Percentiles rank a stretch among this genome's conserved stretches.
phyloP scores from a whole-genome alignment of 2,329 filamentous ascomycete species.

The Aspergillus sp. region DNA sequence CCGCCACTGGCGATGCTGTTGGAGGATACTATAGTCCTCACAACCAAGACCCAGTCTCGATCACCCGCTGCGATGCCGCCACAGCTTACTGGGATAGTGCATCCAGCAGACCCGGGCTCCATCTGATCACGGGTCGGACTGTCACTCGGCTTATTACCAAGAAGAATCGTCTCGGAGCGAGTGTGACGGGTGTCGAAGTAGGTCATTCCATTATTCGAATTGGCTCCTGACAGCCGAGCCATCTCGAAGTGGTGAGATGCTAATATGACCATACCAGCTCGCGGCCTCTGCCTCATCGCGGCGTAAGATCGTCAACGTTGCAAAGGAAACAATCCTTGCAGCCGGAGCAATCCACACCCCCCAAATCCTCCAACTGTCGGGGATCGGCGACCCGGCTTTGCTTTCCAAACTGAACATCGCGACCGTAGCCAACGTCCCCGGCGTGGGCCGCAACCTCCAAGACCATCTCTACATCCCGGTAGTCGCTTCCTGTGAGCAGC shows the following conservation, averaged over 20 bases:
- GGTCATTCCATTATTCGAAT: not conserved
- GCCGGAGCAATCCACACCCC: slow-evolving; percentile 8
- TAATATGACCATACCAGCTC: not conserved
- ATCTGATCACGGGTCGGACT: not conserved
- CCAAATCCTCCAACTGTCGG: slow-evolving; percentile 7
- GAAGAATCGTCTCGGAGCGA: not conserved
- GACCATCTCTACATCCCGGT: slow-evolving; percentile 8
- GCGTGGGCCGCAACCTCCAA: slow-evolving; percentile 6
- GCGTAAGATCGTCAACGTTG: slow-evolving; percentile 1
- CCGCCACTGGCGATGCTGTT: slow-evolving; percentile 5
- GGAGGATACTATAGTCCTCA: slow-evolving; percentile 5
- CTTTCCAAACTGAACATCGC: slow-evolving; percentile 1
- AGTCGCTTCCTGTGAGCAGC: slow-evolving; percentile 4
- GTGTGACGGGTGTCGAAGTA: not conserved
- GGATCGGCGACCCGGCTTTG: not conserved
- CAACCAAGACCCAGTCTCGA: slow-evolving; percentile 4
- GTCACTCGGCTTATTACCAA: slow-evolving; percentile 2
- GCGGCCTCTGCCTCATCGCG: not conserved
- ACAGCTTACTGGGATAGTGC: slow-evolving; percentile 5
- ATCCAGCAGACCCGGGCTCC: not conserved
- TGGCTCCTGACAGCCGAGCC: not conserved
- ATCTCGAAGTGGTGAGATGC: not conserved
- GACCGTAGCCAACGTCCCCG: slow-evolving; percentile 1
- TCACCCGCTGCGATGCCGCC: slow-evolving; percentile 2
- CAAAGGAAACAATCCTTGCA: slow-evolving; percentile 4